These are phyloP conservation scores for Rhododendron vialii DNA, from an alignment of 148 eudicot genomes.

Conservation along the genomic window DNA sequence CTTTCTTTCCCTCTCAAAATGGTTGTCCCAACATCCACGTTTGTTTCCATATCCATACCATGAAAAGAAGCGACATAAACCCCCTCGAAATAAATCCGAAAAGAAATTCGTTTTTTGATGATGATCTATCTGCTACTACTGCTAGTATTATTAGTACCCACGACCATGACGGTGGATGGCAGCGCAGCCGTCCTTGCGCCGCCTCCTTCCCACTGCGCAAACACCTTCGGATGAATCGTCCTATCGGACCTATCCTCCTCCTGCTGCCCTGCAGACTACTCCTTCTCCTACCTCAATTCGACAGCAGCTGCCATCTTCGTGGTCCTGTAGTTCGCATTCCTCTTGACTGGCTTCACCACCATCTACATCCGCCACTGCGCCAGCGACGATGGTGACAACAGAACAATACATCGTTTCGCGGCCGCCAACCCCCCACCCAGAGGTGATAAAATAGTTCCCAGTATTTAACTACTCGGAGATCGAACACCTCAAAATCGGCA, in stretches of 20 bases:
- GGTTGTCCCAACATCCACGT: background rate
- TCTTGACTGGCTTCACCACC: background rate
- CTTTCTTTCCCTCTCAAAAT: background rate
- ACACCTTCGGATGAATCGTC: background rate
- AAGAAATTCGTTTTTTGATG: background rate
- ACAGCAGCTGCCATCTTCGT: background rate
- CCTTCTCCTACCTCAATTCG: too few species aligned
- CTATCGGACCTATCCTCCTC: background rate
- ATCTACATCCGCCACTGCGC: background rate
- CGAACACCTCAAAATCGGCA: slow-evolving; percentile 17
- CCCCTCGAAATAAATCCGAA: too few species aligned
- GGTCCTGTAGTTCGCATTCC: background rate
- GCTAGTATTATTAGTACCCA: too few species aligned
- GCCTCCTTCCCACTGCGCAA: too few species aligned
- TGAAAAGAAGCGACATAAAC: background rate
- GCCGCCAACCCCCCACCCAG: background rate
- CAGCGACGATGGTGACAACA: background rate
- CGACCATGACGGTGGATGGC: background rate
- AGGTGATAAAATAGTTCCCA: slow-evolving; percentile 16
- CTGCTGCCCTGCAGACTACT: background rate
- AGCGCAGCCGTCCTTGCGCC: background rate
- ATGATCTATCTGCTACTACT: background rate
- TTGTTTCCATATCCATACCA: background rate
- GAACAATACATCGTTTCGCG: background rate
- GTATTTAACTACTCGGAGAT: slow-evolving; percentile 19